Evolutionary conservation across 225 moss, liverwort and hornwort species (phyloP).

Genomic region (Asterella californica): DNA sequence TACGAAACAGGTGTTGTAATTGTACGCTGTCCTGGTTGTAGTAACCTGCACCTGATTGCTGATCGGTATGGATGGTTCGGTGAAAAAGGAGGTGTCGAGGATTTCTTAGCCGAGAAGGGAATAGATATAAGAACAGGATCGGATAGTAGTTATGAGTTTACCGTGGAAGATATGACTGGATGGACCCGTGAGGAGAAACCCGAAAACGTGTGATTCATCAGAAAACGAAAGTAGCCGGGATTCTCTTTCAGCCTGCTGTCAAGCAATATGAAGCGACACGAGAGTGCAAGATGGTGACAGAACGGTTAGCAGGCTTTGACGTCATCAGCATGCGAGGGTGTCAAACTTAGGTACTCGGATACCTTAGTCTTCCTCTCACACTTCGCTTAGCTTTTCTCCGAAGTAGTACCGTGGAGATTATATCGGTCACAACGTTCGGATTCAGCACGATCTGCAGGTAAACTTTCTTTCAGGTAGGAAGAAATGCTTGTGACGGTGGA

Average conservation of each 20-base stretch:
- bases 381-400: too few relatives aligned
- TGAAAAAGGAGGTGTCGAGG: conserved; percentile 77
- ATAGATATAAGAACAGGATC: conserved; percentile 65
- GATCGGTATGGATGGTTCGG: conserved; percentile 95
- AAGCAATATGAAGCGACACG: not conserved
- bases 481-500: too few relatives aligned
- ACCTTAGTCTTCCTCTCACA: too few relatives aligned
- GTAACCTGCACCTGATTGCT: conserved; percentile 82
- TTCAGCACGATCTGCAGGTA: too few relatives aligned
- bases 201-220: conserved; percentile 6
- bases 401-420: too few relatives aligned
- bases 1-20: conserved; percentile 93
- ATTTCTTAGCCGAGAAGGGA: conserved; percentile 73
- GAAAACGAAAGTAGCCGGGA: not conserved
- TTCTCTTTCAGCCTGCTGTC: not conserved
- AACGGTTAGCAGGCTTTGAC: too few relatives aligned
- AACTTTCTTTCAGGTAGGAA: too few relatives aligned
- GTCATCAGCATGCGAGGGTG: too few relatives aligned
- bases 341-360: too few relatives aligned
- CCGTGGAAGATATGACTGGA: conserved; percentile 66
- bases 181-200: conserved; percentile 58
- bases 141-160: conserved; percentile 74
- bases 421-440: too few relatives aligned
- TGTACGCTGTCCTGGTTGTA: conserved; percentile 85
- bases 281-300: too few relatives aligned